Conservation (phyloP, 306 rosid species). For the Prunus armeniaca region DNA sequence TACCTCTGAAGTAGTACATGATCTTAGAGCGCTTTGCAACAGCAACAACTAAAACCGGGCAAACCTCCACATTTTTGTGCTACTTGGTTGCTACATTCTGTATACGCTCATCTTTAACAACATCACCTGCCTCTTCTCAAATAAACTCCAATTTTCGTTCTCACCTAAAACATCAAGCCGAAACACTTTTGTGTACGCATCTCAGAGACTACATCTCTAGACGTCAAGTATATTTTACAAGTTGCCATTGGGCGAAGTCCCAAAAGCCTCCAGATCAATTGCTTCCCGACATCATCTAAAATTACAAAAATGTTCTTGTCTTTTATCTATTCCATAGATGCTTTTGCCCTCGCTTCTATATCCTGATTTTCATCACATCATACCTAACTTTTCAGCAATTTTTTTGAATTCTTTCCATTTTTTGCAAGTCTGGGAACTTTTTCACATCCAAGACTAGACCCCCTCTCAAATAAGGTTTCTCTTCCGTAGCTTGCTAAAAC, state of each 20-base stretch:
- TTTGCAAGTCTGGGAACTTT: too few relatives aligned
- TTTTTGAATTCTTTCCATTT: constrained; percentile 11
- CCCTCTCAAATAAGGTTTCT: too few relatives aligned
- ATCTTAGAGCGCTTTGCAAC: neutral
- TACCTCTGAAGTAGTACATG: rapidly evolving
- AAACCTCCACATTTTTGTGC: neutral
- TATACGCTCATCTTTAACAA: neutral
- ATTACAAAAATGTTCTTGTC: constrained; percentile 8
- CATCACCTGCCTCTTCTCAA: constrained; percentile 18
- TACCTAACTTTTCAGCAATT: constrained; percentile 15
- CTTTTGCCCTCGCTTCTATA: too few relatives aligned
- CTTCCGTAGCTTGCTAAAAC: too few relatives aligned
- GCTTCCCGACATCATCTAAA: constrained; percentile 17
- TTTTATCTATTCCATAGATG: neutral
- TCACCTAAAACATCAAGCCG: neutral
- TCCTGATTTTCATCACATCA: too few relatives aligned
- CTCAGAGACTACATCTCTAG: neutral
- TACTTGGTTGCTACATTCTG: neutral
- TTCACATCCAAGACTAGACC: too few relatives aligned
- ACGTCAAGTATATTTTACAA: constrained; percentile 22
- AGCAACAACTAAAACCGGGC: neutral
- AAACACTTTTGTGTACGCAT: constrained; percentile 1
- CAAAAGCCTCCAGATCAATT: constrained; percentile 7
- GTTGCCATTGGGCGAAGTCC: constrained; percentile 7
- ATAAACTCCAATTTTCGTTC: constrained; percentile 17